A percentile compares a stretch with the other conserved stretches of the same genome.
These are phyloP conservation scores for Keithomyces neogunnii DNA, from an alignment of 2,329 filamentous ascomycete genomes.

Conservation along the genomic window DNA sequence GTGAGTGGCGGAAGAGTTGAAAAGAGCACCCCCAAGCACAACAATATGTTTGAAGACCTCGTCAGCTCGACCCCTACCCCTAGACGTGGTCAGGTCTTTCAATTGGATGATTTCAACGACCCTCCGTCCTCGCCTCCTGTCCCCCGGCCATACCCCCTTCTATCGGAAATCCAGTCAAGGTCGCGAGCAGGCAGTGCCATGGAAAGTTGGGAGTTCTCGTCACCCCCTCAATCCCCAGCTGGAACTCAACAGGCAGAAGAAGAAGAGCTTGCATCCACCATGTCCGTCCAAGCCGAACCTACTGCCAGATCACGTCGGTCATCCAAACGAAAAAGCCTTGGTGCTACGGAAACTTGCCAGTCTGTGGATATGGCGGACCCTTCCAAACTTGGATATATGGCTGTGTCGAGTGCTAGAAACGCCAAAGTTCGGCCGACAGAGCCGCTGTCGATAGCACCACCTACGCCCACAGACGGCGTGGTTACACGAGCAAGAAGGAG, in stretches of 20 bases:
- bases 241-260: conserved; percentile 18
- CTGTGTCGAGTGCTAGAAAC: conserved; percentile 5
- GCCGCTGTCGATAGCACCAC: not conserved
- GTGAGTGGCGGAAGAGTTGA: conserved; percentile 18
- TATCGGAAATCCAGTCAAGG: conserved; percentile 42
- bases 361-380: not conserved
- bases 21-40: conserved; percentile 37
- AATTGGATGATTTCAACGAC: conserved; percentile 42
- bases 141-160: conserved; percentile 41
- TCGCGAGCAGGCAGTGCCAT: conserved; percentile 26
- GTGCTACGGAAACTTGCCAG: not conserved
- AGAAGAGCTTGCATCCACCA: conserved; percentile 9
- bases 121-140: conserved; percentile 52
- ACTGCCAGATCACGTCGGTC: conserved; percentile 11
- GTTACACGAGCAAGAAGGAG: conserved; percentile 3
- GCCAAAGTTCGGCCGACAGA: not conserved
- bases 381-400: not conserved
- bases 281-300: conserved; percentile 6
- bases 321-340: conserved; percentile 8
- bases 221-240: conserved; percentile 45
- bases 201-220: conserved; percentile 47
- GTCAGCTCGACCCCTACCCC: conserved; percentile 54
- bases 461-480: not conserved
- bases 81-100: conserved; percentile 42
- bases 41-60: conserved; percentile 38